Base-by-base conservation (phyloP, 1,284 basidiomycete species). In the Neolentinus lepideus region DNA sequence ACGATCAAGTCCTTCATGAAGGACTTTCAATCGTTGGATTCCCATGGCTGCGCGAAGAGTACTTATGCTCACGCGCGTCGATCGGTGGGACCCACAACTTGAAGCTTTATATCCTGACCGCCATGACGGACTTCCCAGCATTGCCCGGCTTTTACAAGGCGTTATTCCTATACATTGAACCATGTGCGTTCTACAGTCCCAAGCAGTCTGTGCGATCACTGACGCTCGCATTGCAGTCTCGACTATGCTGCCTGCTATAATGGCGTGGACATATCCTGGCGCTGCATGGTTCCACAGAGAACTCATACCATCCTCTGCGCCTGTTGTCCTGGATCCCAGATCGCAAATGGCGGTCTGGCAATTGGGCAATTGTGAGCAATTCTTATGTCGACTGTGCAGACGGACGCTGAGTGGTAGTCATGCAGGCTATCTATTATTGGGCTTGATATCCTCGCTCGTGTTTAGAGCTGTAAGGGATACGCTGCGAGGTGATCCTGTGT, bases 311-410 rank as follows among this genome's bases (percentile, higher is more conserved):
- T 72, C 71, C 11, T 56, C 63, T 4, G 59, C 69, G 36, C 25
- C 60, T 3, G 60, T 57, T 12, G 57, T 69, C 8, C 60, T 81
- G 54, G 81, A 87, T 55, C 62, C 73, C 25, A 73, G 83, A 19
- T 78, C 82, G 2, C 70, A 71, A n/a, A 87, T 88, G 79, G 81
- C 80, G 16, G 75, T 90, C 54, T 83, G 80, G 77, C 88, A 91
- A 64, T 72, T 90, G 8, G 81, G 76, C 26, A 90, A 87, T 61
- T 86, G 88, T 87, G 59, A 45, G 76, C 67, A 12, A 51, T 10
- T 53, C 21, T 43, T 24, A 26, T 16, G 6, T 2, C 43, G 31
- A 31, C 26, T 8, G 33, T 26, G 36, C 51, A 8, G n/a, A 25
- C 19, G 51, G 33, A 19, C 33, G 33, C 33, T 24, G 26, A 54